Evolutionary conservation across 768 basidiomycete species (phyloP).

Genomic region (Suillus placidus): DNA sequence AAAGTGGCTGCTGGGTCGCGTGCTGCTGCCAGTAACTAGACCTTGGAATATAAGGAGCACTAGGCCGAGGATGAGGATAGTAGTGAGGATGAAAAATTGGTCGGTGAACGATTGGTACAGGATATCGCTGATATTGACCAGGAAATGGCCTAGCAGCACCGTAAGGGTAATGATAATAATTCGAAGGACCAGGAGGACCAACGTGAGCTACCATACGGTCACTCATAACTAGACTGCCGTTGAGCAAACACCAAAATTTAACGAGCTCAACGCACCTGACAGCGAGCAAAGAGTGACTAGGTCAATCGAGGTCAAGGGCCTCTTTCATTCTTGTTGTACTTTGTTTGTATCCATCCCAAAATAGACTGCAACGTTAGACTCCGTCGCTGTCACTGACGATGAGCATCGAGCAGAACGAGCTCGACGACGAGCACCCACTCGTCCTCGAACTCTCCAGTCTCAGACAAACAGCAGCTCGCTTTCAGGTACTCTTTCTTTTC

Average conservation of each 20-base stretch:
- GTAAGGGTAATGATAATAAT: constrained; percentile 22
- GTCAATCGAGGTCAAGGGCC: constrained; percentile 10
- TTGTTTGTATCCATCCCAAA: constrained; percentile 26
- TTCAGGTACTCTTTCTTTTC: constrained; percentile 44
- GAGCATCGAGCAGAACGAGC: constrained; percentile 6
- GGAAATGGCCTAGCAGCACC: constrained; percentile 20
- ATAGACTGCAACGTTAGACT: constrained; percentile 18
- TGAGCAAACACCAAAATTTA: neutral
- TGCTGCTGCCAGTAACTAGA: constrained; percentile 27
- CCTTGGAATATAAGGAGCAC: constrained; percentile 22
- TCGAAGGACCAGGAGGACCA: constrained; percentile 27
- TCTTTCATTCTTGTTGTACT: constrained; percentile 1
- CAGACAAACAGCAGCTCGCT: constrained; percentile 46
- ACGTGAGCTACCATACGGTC: neutral
- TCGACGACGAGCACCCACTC: constrained; percentile 46
- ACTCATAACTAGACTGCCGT: neutral
- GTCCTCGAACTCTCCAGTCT: constrained; percentile 49
- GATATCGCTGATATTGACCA: constrained; percentile 38
- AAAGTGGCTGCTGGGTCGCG: constrained; percentile 45
- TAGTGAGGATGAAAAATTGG: constrained; percentile 41
- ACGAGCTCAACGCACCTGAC: constrained; percentile 6
- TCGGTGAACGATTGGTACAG: constrained; percentile 41
- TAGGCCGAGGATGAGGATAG: constrained; percentile 31
- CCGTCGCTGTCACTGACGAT: neutral
- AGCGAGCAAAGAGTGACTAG: neutral